Evolutionary conservation across 345 rosid genomes (phyloP).

Genomic region (Carallia pectinifolia): DNA sequence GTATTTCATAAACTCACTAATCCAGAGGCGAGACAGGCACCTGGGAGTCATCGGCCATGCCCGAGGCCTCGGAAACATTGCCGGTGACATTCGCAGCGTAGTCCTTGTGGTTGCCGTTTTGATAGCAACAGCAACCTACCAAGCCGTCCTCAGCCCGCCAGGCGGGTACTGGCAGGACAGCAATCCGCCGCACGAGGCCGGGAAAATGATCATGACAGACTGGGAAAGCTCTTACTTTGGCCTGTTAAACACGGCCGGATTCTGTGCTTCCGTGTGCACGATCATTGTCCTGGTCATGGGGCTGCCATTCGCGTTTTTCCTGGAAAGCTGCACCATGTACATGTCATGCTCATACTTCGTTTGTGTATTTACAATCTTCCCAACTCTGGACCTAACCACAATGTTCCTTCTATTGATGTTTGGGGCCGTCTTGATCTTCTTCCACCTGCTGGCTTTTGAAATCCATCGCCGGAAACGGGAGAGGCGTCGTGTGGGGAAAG

Average conservation of each 20-base stretch:
- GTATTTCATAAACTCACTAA: not conserved
- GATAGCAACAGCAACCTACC: too few relatives aligned
- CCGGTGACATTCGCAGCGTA: not conserved
- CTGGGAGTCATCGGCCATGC: not conserved
- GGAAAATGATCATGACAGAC: too few relatives aligned
- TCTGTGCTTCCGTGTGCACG: slow-evolving; percentile 9
- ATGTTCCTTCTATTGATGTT: not conserved
- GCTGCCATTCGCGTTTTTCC: slow-evolving; percentile 10
- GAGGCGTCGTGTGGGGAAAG: slow-evolving; percentile 4
- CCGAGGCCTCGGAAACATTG: not conserved
- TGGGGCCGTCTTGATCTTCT: slow-evolving; percentile 3
- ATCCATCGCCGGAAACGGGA: slow-evolving; percentile 13
- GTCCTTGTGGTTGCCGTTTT: too few relatives aligned
- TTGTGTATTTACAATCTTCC: not conserved
- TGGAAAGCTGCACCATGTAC: slow-evolving; percentile 1
- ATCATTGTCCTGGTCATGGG: slow-evolving; percentile 15
- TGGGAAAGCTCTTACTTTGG: too few relatives aligned
- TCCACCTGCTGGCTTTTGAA: slow-evolving; percentile 13
- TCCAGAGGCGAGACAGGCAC: not conserved
- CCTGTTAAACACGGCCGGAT: slow-evolving; percentile 1
- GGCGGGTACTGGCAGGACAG: too few relatives aligned
- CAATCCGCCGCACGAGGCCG: too few relatives aligned
- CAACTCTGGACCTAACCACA: not conserved
- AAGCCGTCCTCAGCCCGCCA: too few relatives aligned
- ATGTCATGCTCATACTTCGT: slow-evolving; percentile 9